Percentiles rank a stretch among this genome's conserved stretches.
phyloP scores from a whole-genome alignment of 257 asterid species.

The Verbascum thapsus region DNA sequence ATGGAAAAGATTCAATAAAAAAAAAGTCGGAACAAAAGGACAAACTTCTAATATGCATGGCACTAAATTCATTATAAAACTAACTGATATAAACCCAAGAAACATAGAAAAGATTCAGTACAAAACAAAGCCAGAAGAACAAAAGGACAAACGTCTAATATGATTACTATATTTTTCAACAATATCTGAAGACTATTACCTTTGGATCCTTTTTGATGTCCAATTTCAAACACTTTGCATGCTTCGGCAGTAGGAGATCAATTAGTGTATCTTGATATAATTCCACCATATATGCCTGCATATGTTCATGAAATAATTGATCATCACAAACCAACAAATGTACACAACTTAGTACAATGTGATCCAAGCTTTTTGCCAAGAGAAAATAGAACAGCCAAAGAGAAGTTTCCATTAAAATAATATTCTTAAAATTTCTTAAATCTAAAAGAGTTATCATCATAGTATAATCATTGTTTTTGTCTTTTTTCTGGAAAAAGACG shows the following conservation, averaged over 20 bases:
- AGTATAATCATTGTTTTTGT: too few species aligned
- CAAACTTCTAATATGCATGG: neutral
- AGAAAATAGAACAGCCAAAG: neutral
- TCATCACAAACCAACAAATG: constrained; percentile 2
- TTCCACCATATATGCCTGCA: constrained; percentile 95
- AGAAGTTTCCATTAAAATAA: too few species aligned
- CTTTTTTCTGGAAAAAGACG: too few species aligned
- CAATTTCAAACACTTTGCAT: constrained; percentile 65
- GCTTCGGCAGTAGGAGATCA: constrained; percentile 81
- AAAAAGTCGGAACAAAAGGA: constrained; percentile 2
- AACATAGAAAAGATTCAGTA: constrained; percentile 5
- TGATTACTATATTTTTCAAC: neutral
- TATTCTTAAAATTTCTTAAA: too few species aligned
- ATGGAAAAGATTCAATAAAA: constrained; percentile 7
- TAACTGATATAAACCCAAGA: constrained; percentile 1
- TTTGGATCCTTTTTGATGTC: constrained; percentile 92
- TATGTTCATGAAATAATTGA: constrained; percentile 29
- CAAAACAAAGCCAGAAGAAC: constrained; percentile 14
- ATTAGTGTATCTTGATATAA: constrained; percentile 85
- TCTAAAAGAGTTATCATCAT: too few species aligned
- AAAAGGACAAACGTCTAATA: neutral
- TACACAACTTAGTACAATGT: neutral
- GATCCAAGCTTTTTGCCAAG: constrained; percentile 14
- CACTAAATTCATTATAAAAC: too few species aligned
- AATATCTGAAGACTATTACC: constrained; percentile 45